Evolutionary conservation across 1,284 basidiomycete genomes (phyloP).

Genomic region (Dichomitus squalens): DNA sequence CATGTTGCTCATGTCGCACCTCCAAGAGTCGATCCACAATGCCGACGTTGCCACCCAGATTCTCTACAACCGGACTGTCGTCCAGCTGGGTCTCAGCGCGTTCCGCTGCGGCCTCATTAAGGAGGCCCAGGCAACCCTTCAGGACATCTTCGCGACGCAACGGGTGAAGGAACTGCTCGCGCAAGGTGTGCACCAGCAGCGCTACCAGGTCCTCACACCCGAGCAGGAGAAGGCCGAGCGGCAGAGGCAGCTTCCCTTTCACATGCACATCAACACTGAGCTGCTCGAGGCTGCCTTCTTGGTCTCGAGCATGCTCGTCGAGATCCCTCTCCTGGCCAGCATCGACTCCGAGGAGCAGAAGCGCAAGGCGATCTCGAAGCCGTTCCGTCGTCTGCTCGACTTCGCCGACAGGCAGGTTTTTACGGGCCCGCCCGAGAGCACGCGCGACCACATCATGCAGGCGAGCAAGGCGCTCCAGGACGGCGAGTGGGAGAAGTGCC

Average conservation of each 20-base stretch:
- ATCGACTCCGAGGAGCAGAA: slow-evolving; percentile 94
- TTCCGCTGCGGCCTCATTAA: slow-evolving; percentile 95
- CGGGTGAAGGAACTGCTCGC: slow-evolving; percentile 97
- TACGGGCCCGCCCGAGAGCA: slow-evolving; percentile 98
- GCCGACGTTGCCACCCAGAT: slow-evolving; percentile 98
- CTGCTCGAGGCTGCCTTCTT: slow-evolving; percentile 97
- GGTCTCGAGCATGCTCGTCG: slow-evolving; percentile 97
- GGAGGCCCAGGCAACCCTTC: slow-evolving; percentile 90
- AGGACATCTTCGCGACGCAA: slow-evolving; percentile 96
- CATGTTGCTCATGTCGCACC: slow-evolving; percentile 98
- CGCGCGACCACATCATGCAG: slow-evolving; percentile 99
- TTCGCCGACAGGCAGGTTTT: slow-evolving; percentile 98
- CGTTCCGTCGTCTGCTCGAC: slow-evolving; percentile 94
- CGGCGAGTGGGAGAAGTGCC: slow-evolving; percentile 96
- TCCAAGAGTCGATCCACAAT: slow-evolving; percentile 94
- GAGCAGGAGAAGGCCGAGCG: slow-evolving; percentile 98
- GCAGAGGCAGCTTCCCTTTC: slow-evolving; percentile 96
- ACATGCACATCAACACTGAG: slow-evolving; percentile 99
- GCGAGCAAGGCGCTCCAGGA: slow-evolving; percentile 95
- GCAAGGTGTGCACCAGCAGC: slow-evolving; percentile 93
- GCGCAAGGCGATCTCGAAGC: slow-evolving; percentile 90
- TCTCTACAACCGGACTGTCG: slow-evolving; percentile 96
- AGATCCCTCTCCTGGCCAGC: slow-evolving; percentile 94
- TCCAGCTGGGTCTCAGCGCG: slow-evolving; percentile 95
- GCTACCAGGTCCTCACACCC: slow-evolving; percentile 85